Evolutionary conservation across 441 rosid genomes (phyloP), one percentile per base, ranked within the genome.

Genomic region (Omphalea diandra): DNA sequence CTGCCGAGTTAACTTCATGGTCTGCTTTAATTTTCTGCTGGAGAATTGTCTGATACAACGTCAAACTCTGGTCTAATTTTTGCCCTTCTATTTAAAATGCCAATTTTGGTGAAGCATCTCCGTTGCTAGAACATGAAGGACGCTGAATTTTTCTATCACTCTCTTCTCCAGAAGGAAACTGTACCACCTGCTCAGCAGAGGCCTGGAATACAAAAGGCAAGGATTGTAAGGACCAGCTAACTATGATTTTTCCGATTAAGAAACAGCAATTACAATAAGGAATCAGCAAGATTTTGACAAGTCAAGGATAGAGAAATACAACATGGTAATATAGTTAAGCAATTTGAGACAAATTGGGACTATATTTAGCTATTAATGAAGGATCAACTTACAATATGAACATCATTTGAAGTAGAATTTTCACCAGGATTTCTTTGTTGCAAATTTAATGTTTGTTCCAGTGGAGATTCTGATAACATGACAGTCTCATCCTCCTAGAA

Each of bases 1-100:
- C 58, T 60, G 85, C 79, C 12, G 75, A 63, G 69, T 79, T 73
- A 24, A 77, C 71, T 73, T 90, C 97, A 49, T 44, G 75, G 70
- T 82, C 90, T 57, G 85, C 81, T 80, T 81, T 86, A 32, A 93
- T 73, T 77, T 79, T 82, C 72, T 86, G 93, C 71, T 82, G 91
- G 79, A 96, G 87, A 73, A 96, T 81, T 65, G 91, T 91, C 79
- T 96, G 99, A 83, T 88, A 96, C 41, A 96, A 66, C 26, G 97
- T 83, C 80, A 81, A 72, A 36, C 81, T 83, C 38, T 62, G 77
- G 68, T 90, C 87, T 65, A 96, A 76, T 78, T 80, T 83, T 77
- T 78, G 76, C 41, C 97, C 99, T 55, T 84, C 91, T 32, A 96
- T 81, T 79, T 80, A 88, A 83, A 96, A 85, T 73, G 71, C 60